A percentile compares a stretch with the other conserved stretches of the same genome.
These are phyloP conservation scores for Agarophyton chilense DNA, from an alignment of 23 red algal genomes.

Conservation along the genomic window DNA sequence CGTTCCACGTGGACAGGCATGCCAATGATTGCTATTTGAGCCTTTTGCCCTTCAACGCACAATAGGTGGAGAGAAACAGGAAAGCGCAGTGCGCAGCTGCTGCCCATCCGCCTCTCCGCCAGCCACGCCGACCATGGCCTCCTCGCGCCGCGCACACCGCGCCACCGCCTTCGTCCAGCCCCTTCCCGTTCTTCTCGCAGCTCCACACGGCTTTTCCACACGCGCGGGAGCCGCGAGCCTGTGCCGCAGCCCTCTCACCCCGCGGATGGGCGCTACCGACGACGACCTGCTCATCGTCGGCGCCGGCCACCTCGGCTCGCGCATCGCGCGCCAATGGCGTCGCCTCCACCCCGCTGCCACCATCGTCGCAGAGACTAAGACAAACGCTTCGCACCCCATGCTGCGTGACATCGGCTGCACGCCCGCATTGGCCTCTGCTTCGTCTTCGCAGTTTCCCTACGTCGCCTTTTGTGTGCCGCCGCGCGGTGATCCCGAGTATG, in stretches of 20 bases:
- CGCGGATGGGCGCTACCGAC: too few species aligned
- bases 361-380: constrained; percentile 76
- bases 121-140: constrained; percentile 55
- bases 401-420: constrained; percentile 36
- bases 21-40: too few species aligned
- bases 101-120: too few species aligned
- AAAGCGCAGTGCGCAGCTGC: too few species aligned
- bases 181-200: too few species aligned
- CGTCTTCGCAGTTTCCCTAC: constrained; percentile 6
- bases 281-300: constrained; percentile 82
- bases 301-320: constrained; percentile 68
- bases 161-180: too few species aligned
- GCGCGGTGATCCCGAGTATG: constrained; percentile 24
- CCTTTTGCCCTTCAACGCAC: too few species aligned
- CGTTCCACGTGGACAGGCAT: neutral
- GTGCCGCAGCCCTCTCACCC: too few species aligned
- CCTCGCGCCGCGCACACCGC: too few species aligned
- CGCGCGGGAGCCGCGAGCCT: too few species aligned
- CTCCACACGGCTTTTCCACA: too few species aligned
- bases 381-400: constrained; percentile 14
- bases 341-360: constrained; percentile 8
- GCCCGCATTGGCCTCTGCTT: constrained; percentile 16
- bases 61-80: too few species aligned
- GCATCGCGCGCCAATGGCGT: constrained; percentile 61
- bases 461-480: constrained; percentile 89